Evolutionary conservation across 2,329 filamentous ascomycete genomes (phyloP).

Genomic region (Parasarocladium wereldwijsianum): DNA sequence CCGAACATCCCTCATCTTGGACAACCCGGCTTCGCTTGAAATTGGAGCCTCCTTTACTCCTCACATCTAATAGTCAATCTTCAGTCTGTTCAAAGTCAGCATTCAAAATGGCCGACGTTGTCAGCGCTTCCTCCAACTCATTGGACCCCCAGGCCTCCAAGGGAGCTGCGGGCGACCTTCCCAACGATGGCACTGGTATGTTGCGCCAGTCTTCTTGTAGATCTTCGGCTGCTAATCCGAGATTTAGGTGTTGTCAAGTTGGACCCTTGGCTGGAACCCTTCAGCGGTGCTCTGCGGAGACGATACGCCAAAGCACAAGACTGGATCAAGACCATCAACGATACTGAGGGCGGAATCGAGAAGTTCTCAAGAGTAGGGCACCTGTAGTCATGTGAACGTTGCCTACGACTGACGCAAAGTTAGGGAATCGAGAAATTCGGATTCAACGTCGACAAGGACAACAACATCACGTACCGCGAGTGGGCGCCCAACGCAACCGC

Average conservation of each 20-base stretch:
- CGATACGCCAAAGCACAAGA: constrained; percentile 67
- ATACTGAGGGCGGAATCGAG: constrained; percentile 75
- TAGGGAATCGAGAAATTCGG: constrained; percentile 80
- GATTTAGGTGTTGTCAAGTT: constrained; percentile 64
- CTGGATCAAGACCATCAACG: constrained; percentile 75
- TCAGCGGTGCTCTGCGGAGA: constrained; percentile 59
- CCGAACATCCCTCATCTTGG: too few relatives aligned
- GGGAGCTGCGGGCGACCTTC: constrained; percentile 32
- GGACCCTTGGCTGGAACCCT: constrained; percentile 82
- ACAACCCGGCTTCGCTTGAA: too few relatives aligned
- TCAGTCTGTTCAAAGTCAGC: too few relatives aligned
- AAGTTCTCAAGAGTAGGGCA: constrained; percentile 68
- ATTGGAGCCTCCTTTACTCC: too few relatives aligned
- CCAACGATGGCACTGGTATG: constrained; percentile 60
- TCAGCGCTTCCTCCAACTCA: constrained; percentile 23
- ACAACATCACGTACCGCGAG: constrained; percentile 82
- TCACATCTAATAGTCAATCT: too few relatives aligned
- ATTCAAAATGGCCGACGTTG: constrained; percentile 3
- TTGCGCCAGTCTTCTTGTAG: constrained; percentile 6
- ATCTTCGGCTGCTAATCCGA: background rate
- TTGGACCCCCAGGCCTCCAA: constrained; percentile 20
- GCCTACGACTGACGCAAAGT: background rate
- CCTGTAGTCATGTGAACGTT: background rate
- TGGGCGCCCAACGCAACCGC: constrained; percentile 86
- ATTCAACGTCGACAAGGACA: constrained; percentile 65